Percentiles rank a stretch among this genome's conserved stretches.
Conservation (phyloP, 805 yeast species). For the Lipomyces spencermartinsiae region DNA sequence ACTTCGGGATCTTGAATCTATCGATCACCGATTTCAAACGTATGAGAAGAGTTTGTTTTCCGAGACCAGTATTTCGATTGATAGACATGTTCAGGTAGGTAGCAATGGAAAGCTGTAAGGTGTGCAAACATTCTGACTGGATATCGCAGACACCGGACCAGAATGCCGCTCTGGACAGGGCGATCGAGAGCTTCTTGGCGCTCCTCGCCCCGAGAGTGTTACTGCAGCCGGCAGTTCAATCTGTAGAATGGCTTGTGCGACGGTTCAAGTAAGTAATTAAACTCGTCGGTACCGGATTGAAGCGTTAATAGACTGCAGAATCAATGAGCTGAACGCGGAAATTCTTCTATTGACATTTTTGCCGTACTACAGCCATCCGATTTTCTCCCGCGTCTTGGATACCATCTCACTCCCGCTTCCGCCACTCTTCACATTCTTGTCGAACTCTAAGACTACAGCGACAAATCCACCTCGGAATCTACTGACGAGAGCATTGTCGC, state of each 20-base stretch:
- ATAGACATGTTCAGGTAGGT: slow-evolving; percentile 73
- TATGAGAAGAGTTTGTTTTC: slow-evolving; percentile 80
- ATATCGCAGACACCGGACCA: slow-evolving; percentile 63
- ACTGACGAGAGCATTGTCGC: slow-evolving; percentile 67
- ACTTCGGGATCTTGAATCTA: slow-evolving; percentile 67
- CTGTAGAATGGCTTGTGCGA: slow-evolving; percentile 94
- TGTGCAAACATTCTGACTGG: slow-evolving; percentile 2
- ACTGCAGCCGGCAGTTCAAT: slow-evolving; percentile 74
- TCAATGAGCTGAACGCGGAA: slow-evolving; percentile 82
- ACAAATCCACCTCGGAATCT: slow-evolving; percentile 71
- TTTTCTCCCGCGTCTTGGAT: slow-evolving; percentile 77
- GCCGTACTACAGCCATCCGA: slow-evolving; percentile 78
- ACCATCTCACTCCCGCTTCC: slow-evolving; percentile 74
- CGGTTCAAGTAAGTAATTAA: slow-evolving; percentile 57
- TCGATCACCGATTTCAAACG: slow-evolving; percentile 76
- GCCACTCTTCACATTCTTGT: slow-evolving; percentile 74
- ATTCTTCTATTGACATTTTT: slow-evolving; percentile 69
- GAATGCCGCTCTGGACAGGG: slow-evolving; percentile 71
- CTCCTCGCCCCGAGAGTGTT: slow-evolving; percentile 79
- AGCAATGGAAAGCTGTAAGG: background rate
- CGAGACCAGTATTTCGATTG: slow-evolving; percentile 77
- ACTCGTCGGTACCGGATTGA: background rate
- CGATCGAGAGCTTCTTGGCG: slow-evolving; percentile 74
- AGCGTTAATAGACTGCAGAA: slow-evolving; percentile 49
- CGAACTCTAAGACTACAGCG: slow-evolving; percentile 67